Conservation (phyloP, 2,329 filamentous ascomycete species). For the Ambrosiella xylebori region DNA sequence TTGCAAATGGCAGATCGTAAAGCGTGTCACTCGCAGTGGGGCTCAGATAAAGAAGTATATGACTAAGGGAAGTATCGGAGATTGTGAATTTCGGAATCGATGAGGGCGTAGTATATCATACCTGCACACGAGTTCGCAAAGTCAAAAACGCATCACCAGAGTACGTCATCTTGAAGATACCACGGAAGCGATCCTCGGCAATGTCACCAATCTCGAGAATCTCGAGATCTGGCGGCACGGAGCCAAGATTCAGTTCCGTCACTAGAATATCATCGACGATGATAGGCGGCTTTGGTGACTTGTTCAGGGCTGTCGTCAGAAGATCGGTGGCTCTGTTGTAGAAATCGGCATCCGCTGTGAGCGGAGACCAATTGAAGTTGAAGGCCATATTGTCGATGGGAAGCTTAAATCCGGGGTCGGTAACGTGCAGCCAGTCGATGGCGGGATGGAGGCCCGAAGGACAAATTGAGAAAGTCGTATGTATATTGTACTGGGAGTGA, state of each 20-base stretch:
- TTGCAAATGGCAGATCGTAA: not conserved
- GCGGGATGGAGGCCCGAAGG: not conserved
- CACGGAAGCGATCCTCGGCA: constrained; percentile 88
- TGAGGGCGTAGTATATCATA: constrained; percentile 23
- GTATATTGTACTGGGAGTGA: not conserved
- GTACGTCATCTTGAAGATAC: constrained; percentile 99
- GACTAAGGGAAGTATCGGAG: not conserved
- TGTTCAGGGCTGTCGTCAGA: constrained; percentile 88
- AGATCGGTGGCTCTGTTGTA: constrained; percentile 84
- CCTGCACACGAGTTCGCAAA: constrained; percentile 85
- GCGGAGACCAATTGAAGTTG: constrained; percentile 99
- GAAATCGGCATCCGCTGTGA: constrained; percentile 86
- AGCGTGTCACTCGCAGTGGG: not conserved
- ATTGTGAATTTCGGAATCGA: no score
- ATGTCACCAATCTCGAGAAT: constrained; percentile 96
- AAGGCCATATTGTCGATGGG: constrained; percentile 61
- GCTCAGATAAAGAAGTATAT: not conserved
- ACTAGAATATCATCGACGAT: constrained; percentile 99
- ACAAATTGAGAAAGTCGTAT: not conserved
- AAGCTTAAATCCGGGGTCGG: not conserved
- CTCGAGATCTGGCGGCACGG: constrained; percentile 84
- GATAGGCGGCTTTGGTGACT: constrained; percentile 92
- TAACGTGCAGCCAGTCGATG: not conserved
- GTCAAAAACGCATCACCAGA: constrained; percentile 89
- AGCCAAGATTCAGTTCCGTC: constrained; percentile 91